Percentiles rank a stretch among this genome's conserved stretches.
Evolutionary conservation across 2,329 filamentous ascomycete species (phyloP).

Genomic region (Aureobasidium lini): DNA sequence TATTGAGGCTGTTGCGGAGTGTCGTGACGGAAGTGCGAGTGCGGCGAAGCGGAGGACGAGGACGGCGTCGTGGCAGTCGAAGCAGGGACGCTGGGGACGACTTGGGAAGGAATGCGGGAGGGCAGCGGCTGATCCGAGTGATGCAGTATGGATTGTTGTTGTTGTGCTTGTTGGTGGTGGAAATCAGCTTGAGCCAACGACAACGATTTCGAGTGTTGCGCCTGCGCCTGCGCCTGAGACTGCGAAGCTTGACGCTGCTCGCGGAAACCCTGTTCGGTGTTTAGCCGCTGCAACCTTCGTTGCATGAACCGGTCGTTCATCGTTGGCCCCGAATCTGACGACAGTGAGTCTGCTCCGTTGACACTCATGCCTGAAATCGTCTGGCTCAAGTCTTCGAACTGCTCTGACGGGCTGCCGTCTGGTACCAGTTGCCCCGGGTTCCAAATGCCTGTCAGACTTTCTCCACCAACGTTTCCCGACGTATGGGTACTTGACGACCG

Average conservation of each 20-base stretch:
- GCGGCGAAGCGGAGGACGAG: constrained; percentile 8
- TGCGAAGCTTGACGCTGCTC: constrained; percentile 24
- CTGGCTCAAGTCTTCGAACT: neutral
- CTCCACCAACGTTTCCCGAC: neutral
- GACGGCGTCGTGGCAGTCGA: constrained; percentile 13
- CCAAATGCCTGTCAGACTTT: constrained; percentile 1
- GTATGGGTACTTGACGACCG: constrained; percentile 1
- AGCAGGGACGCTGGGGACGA: constrained; percentile 12
- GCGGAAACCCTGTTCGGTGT: constrained; percentile 32
- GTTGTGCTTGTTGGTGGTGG: constrained; percentile 16
- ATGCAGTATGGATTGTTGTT: neutral
- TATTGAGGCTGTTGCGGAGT: constrained; percentile 11
- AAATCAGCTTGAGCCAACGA: constrained; percentile 20
- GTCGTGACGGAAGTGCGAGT: constrained; percentile 8
- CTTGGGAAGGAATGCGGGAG: neutral
- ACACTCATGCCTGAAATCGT: constrained; percentile 6
- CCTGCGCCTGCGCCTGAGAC: neutral
- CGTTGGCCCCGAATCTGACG: constrained; percentile 27
- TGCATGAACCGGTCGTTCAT: constrained; percentile 29
- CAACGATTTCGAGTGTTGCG: constrained; percentile 10
- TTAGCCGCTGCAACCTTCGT: constrained; percentile 30
- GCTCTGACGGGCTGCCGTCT: neutral
- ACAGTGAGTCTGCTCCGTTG: constrained; percentile 15
- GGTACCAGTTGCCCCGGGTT: constrained; percentile 9
- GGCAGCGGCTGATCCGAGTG: neutral